These are phyloP conservation scores for Shiraia sp. DNA, from an alignment of 2,329 filamentous ascomycete genomes.

Conservation along the genomic window DNA sequence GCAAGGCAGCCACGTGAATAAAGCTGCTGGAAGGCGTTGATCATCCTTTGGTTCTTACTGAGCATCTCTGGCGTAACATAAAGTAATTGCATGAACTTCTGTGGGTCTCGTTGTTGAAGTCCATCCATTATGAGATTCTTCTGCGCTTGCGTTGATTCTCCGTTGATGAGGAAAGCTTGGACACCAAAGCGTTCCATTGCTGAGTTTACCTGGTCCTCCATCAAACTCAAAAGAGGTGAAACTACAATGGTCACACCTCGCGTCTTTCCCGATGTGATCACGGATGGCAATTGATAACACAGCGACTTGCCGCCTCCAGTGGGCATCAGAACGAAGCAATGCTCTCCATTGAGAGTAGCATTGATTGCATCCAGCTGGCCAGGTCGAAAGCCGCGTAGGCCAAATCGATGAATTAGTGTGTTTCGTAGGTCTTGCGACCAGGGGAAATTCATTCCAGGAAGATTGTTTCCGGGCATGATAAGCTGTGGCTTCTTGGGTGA, in stretches of 20 bases:
- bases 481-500: conserved; percentile 36
- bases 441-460: conserved; percentile 52
- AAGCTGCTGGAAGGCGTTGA: conserved; percentile 67
- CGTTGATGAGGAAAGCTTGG: conserved; percentile 79
- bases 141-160: conserved; percentile 68
- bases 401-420: conserved; percentile 81
- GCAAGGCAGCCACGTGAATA: conserved; percentile 74
- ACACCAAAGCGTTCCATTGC: conserved; percentile 70
- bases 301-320: conserved; percentile 96
- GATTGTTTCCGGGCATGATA: conserved; percentile 32
- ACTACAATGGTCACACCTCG: conserved; percentile 88
- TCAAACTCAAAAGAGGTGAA: conserved; percentile 91
- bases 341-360: conserved; percentile 81
- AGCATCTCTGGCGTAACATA: conserved; percentile 99
- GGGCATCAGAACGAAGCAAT: conserved; percentile 96
- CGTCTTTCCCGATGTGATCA: conserved; percentile 80
- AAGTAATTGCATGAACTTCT: conserved; percentile 79
- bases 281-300: conserved; percentile 91
- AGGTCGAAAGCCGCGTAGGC: conserved; percentile 81
- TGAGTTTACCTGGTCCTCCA: conserved; percentile 95
- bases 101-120: conserved; percentile 66
- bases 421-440: conserved; percentile 88
- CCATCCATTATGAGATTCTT: conserved; percentile 68
- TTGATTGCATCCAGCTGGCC: conserved; percentile 97
- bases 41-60: conserved; percentile 74